A percentile compares a stretch with the other conserved stretches of the same genome.
These are phyloP conservation scores for Saturnispora zaruensis DNA, from an alignment of 805 yeast genomes.

Conservation along the genomic window DNA sequence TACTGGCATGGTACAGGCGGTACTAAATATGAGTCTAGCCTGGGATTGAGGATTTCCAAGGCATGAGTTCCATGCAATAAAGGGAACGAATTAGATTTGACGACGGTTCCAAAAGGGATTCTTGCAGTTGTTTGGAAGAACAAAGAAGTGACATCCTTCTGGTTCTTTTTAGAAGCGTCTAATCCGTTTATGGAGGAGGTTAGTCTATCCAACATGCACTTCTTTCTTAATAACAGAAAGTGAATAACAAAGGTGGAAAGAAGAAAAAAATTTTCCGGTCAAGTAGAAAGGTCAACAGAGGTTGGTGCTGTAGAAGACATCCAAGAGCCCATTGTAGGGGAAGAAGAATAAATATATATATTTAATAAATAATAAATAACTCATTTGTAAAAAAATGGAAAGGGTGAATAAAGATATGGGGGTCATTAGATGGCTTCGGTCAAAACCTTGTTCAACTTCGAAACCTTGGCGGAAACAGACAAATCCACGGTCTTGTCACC, in stretches of 20 bases:
- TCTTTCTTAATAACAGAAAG: neutral
- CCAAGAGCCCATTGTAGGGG: neutral
- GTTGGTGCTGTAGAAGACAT: neutral
- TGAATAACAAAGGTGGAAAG: neutral
- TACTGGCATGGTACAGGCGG: slow-evolving; percentile 33
- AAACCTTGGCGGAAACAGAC: slow-evolving; percentile 74
- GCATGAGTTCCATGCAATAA: slow-evolving; percentile 84
- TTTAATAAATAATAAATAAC: slow-evolving; percentile 1
- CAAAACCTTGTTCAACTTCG: slow-evolving; percentile 82
- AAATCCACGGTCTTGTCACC: slow-evolving; percentile 96
- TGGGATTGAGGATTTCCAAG: slow-evolving; percentile 61
- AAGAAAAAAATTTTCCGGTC: neutral
- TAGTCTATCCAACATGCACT: neutral
- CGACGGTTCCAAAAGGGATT: slow-evolving; percentile 42
- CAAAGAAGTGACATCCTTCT: slow-evolving; percentile 48
- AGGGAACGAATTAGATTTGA: slow-evolving; percentile 50
- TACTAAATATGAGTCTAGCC: slow-evolving; percentile 73
- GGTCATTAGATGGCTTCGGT: slow-evolving; percentile 65
- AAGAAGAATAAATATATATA: slow-evolving; percentile 2
- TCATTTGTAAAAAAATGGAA: neutral
- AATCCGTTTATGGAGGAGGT: neutral
- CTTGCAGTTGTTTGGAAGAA: slow-evolving; percentile 32
- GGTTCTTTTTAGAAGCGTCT: neutral
- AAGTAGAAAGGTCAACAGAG: no score
- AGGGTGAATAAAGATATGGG: neutral